phyloP scores from a whole-genome alignment of 106 monocot species.

The Phalaenopsis equestris region DNA sequence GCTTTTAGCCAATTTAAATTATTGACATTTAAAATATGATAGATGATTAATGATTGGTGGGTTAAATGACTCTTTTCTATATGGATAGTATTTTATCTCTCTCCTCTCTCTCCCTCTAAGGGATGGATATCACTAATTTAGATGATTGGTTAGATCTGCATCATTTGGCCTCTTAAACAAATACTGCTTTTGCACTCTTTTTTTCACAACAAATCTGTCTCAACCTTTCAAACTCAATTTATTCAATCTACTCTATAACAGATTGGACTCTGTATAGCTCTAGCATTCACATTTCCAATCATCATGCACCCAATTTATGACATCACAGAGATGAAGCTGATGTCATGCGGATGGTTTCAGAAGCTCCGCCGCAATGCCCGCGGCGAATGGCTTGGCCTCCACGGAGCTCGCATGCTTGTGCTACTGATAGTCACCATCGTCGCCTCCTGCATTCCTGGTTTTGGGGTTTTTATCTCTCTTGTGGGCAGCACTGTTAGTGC shows the following conservation, averaged over 20 bases:
- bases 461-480: conserved; percentile 74
- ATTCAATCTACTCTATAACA: conserved; percentile 14
- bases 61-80: too few relatives aligned
- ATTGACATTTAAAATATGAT: too few relatives aligned
- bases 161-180: background rate
- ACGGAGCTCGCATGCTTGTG: conserved; percentile 32
- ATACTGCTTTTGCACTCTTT: background rate
- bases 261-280: conserved; percentile 79
- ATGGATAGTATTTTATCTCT: too few relatives aligned
- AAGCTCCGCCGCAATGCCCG: conserved; percentile 24
- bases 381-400: conserved; percentile 31
- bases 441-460: conserved; percentile 78
- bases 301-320: conserved; percentile 98
- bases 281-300: conserved; percentile 84
- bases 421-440: conserved; percentile 28
- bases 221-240: background rate
- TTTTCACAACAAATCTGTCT: background rate
- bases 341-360: conserved; percentile 35
- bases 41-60: too few relatives aligned
- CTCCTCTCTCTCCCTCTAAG: too few relatives aligned
- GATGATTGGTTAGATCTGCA: too few relatives aligned
- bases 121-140: too few relatives aligned
- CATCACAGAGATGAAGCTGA: conserved; percentile 53
- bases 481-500: conserved; percentile 85
- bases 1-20: too few relatives aligned